Evolutionary conservation across 2,329 filamentous ascomycete species (phyloP), one percentile per base, ranked within the genome.

Genomic region (Botrytis galanthina): DNA sequence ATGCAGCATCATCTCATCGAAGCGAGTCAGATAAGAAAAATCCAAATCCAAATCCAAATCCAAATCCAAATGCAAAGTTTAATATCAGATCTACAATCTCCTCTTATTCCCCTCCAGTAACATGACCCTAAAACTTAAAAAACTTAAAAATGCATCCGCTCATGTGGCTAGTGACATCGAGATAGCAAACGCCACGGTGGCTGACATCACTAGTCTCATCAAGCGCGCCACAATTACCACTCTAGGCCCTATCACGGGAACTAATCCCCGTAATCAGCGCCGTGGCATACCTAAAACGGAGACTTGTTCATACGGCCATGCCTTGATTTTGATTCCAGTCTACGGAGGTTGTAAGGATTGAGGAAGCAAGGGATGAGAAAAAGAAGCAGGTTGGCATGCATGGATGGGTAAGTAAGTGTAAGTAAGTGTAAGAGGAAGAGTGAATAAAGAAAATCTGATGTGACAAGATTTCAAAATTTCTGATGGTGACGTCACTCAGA

Each of bases 131-230:
- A 51, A 51, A 18, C 26, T n/a, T 37, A 16, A 7, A 37, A 26
- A 48, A 48, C 46, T 26, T 10, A 0, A 48, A 48, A 26, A 48
- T 22, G 62, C 18, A n/a, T 42, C 35, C 37, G 22, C 35, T 39
- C 64, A 39, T 68, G 64, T 54, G 64, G 62, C 62, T 68, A 37
- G 64, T 68, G 64, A 54, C 46, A 68, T 54, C 16, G 29, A 46
- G 26, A 29, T 10, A 9, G 2, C n/a, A 1, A 39, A 18, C 20
- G 48, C 66, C 66, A 69, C 37, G 32, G 66, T 68, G 64, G 64
- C 64, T 68, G 64, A 42, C 35, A 35, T 68, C 35, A 29, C 60
- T 61, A 37, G 29, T 16, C 10, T 32, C 9, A n/a, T 66, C 44
- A 67, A 12, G 29, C 26, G 16, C 46, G 64, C 64, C 48, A 69